Evolutionary conservation across 495 filamentous ascomycete genomes (phyloP).

Genomic region (Neurospora africana): DNA sequence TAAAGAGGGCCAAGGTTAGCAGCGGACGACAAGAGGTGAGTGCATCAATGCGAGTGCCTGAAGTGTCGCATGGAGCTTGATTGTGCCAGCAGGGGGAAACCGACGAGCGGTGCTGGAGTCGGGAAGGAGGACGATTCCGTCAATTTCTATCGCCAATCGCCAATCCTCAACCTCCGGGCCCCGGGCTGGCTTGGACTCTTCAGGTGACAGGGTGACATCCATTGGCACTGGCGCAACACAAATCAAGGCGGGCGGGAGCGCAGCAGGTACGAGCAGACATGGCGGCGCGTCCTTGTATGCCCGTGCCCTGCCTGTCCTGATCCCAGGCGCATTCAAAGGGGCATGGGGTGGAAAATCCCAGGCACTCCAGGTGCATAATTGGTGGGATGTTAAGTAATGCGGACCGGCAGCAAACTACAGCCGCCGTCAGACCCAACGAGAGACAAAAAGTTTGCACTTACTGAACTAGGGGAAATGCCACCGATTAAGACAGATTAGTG

Average conservation of each 20-base stretch:
- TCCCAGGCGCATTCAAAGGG: background rate
- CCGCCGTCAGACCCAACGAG: background rate
- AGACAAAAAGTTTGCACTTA: background rate
- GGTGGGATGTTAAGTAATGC: background rate
- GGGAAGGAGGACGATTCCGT: background rate
- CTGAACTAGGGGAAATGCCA: background rate
- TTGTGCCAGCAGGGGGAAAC: background rate
- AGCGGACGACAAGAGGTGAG: background rate
- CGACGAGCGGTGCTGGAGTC: background rate
- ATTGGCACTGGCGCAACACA: background rate
- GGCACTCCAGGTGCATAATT: background rate
- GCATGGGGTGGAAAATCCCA: background rate
- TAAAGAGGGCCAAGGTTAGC: background rate
- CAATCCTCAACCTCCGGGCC: background rate
- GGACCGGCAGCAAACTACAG: background rate
- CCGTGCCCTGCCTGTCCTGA: background rate
- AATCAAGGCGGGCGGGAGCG: background rate
- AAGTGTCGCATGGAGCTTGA: background rate
- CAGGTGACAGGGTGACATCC: background rate
- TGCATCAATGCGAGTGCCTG: constrained; percentile 4
- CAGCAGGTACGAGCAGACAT: background rate
- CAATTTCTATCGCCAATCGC: background rate
- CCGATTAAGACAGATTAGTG: background rate
- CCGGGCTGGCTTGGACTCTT: background rate
- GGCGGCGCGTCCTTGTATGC: background rate